Evolutionary conservation across 2,329 filamentous ascomycete genomes (phyloP), one percentile per base, ranked within the genome.

Genomic region (Sporothrix variecibatus): DNA sequence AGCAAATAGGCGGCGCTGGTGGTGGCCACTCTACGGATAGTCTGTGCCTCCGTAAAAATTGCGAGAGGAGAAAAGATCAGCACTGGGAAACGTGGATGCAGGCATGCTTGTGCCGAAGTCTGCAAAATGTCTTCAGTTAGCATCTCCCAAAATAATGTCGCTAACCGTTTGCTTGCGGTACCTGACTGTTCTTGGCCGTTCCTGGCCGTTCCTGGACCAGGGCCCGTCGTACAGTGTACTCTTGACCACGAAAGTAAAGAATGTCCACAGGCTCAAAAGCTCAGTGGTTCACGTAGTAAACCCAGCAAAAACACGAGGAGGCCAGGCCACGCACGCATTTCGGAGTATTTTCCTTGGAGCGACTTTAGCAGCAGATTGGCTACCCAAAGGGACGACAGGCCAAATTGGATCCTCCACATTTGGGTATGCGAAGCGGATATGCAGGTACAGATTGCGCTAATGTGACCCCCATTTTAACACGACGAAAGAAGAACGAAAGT

Each of bases 361-460:
- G 68, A 28, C 23, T 60, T 43, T 28, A 43, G 31, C 58, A 72
- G 46, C 17, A 53, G 60, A 72, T 64, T 65, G 71, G 71, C 58
- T 53, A 26, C 34, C 56, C 53, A 12, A 62, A 65, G 28, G 23
- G 43, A 28, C 17, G 40, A 65, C 9, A 11, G 49, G 53, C 26
- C 46, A 58, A 40, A 69, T 69, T 53, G 28, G 46, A 69, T 20
- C 46, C 67, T 69, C 51, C 62, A 69, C 51, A 49, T 69, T 69
- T 53, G 43, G 40, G 26, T 34, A 65, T 34, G 71, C 60, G 72
- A 49, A 34, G 51, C 62, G 72, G 72, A 68, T 73, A 73, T 68
- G 72, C 72, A 73, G 72, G 72, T 73, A 68, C 72, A 58, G 31
- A 58, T 49, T 43, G 72, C 72, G 71, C 71, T 72, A 72, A 56